Base-by-base conservation (phyloP, 2,329 filamentous ascomycete species). In the Hymenoscyphus fraxineus region DNA sequence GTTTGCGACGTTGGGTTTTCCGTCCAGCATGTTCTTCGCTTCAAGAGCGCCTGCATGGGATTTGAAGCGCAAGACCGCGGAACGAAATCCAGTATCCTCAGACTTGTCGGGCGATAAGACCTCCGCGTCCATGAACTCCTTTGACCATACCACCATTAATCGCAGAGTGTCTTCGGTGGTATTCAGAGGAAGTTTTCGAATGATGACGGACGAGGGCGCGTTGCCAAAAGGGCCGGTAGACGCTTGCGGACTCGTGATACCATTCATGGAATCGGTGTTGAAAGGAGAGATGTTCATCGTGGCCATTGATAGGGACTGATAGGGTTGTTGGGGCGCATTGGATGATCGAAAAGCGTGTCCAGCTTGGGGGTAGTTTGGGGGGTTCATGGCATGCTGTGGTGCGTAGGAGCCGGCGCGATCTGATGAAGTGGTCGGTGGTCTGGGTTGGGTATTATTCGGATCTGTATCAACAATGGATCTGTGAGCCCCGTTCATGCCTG, bases 101-200 rank as follows among this genome's bases (percentile, higher is more conserved):
- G 82, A 81, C 63, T 79, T 76, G 31, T 85, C 80, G 31, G 77
- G 67, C 1, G 82, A 77, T 3, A 87, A 74, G 32, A 87, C 75
- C 68, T 86, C 80, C 19, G 83, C 78, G 56, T 80, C 78, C 44
- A 80, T 73, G 13, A 86, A 76, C 44, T 87, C 84, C 69, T 86
- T 80, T 60, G 83, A 85, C 76, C 84, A 87, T 54, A 85, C 78
- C 40, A 85, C 78, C 84, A 88, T 87, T 38, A 84, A 74, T 58
- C 81, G 78, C 60, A 88, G 71, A 31, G 80, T 79, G 60, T 86
- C 81, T 60, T 85, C 81, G 0, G 81, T 81, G 2, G 81, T 84
- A 69, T 83, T 82, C 59, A 78, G 67, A 1, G 85, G 84, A 13
- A 88, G 78, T 67, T 81, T 79, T 61, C 82, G 82, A 65, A 88